These are phyloP conservation scores for Cucumis cinereus DNA, from an alignment of 306 rosid species.

Conservation along the genomic window DNA sequence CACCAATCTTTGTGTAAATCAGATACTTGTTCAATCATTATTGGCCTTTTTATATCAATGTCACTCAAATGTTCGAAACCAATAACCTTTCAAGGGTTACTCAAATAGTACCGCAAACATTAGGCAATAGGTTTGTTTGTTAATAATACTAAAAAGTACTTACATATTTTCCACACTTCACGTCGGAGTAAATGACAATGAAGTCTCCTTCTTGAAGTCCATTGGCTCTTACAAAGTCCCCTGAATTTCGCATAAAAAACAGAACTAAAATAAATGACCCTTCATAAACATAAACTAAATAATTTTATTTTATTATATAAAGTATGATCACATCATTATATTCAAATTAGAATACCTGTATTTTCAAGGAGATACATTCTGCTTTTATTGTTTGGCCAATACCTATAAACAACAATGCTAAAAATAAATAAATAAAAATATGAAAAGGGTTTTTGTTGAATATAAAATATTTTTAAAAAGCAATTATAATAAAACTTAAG, in stretches of 20 bases:
- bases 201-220: constrained; percentile 99
- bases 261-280: not conserved
- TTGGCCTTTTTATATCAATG: no score
- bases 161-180: constrained; percentile 84
- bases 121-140: no score
- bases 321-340: not conserved
- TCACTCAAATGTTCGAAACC: no score
- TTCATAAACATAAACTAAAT: not conserved
- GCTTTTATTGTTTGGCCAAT: constrained; percentile 99
- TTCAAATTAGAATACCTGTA: constrained; percentile 39
- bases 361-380: constrained; percentile 98
- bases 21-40: no score
- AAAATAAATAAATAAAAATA: not conserved
- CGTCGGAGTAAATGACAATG: constrained; percentile 85
- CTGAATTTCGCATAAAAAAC: constrained; percentile 18
- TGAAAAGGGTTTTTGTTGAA: not conserved
- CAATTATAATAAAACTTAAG: not conserved
- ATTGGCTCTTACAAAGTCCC: constrained; percentile 94
- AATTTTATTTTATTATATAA: no score
- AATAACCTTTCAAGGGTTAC: no score
- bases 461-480: not conserved
- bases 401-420: constrained; percentile 36
- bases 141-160: not conserved
- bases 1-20: no score
- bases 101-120: no score